Evolutionary conservation across 1,139 yeast species (phyloP), one percentile per base, ranked within the genome.

Genomic region (Meyerozyma elateridarum): DNA sequence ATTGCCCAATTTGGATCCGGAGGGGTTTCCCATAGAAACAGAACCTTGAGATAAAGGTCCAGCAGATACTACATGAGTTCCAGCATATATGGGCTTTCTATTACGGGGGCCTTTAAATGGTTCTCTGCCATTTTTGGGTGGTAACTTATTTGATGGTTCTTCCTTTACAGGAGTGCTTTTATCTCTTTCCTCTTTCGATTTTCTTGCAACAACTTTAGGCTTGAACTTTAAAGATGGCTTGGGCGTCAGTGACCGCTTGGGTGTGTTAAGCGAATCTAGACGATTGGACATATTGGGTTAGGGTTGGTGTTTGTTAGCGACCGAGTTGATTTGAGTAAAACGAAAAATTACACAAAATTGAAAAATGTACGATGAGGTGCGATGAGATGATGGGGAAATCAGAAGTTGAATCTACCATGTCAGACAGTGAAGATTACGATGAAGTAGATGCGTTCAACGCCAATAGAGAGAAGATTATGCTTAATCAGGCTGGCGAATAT

Each of bases 141-240:
- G 12, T 11, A 5, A 2, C 15, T 15, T 14, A 4, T 17, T 8
- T 11, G 18, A 8, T 18, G 27, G 27, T 38, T 63, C 69, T 13
- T 59, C 56, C 38, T 76, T 72, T 6, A 45, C 52, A 1, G 88
- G 85, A 0, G 88, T 88, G 24, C 77, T 76, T 28, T 81, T 78
- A 18, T 78, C 93, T 52, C 96, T 65, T 48, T 85, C 96, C 47
- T 84, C 91, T 45, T 85, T 81, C 14, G 87, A 63, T 51, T 85
- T 76, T 56, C 96, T 67, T 2, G 85, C 85, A 25, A 87, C 95
- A 2, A 69, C 80, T 53, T 87, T 87, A 1, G 96, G 96, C 50
- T 79, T 75, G 56, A 87, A 87, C 54, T 81, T 79, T 33, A 74
- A 64, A 18, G 69, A 65, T 14, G 77, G 75, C 46, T 73, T 77